Conservation (phyloP, 805 yeast species). For the Starmerella khaoyaiensis region DNA sequence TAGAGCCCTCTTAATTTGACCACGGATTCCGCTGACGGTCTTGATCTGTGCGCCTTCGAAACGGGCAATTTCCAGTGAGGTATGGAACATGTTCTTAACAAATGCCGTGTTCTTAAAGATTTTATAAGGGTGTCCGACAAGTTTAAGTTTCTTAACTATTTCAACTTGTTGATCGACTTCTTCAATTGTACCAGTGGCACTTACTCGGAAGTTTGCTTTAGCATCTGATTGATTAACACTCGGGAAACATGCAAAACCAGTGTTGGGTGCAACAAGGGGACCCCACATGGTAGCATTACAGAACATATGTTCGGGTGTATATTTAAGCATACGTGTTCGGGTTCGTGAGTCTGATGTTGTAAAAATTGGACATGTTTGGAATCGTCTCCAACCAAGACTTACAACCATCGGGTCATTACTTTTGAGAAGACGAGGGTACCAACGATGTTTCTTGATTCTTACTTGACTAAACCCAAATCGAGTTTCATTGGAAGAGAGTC, state of each 20-base stretch:
- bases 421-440: conserved; percentile 94
- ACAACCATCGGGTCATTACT: conserved; percentile 89
- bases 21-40: conserved; percentile 94
- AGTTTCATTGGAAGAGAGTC: conserved; percentile 77
- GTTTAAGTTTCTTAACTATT: conserved; percentile 87
- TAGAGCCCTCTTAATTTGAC: conserved; percentile 91
- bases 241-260: conserved; percentile 93
- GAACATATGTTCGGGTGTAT: conserved; percentile 95
- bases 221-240: conserved; percentile 72
- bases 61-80: conserved; percentile 87
- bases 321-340: conserved; percentile 92
- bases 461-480: conserved; percentile 87
- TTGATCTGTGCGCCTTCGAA: conserved; percentile 96
- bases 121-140: conserved; percentile 90
- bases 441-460: conserved; percentile 91
- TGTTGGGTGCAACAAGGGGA: conserved; percentile 92
- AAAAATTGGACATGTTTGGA: conserved; percentile 89
- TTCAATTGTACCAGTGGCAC: conserved; percentile 93
- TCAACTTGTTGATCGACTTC: conserved; percentile 81
- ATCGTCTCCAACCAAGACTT: conserved; percentile 96
- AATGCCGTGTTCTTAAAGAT: conserved; percentile 93
- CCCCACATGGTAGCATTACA: conserved; percentile 95
- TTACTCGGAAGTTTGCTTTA: conserved; percentile 81
- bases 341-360: conserved; percentile 97
- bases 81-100: conserved; percentile 88